Percentiles rank a stretch among this genome's conserved stretches.
phyloP scores from a whole-genome alignment of 2,329 filamentous ascomycete species.

The Cercospora sp. region DNA sequence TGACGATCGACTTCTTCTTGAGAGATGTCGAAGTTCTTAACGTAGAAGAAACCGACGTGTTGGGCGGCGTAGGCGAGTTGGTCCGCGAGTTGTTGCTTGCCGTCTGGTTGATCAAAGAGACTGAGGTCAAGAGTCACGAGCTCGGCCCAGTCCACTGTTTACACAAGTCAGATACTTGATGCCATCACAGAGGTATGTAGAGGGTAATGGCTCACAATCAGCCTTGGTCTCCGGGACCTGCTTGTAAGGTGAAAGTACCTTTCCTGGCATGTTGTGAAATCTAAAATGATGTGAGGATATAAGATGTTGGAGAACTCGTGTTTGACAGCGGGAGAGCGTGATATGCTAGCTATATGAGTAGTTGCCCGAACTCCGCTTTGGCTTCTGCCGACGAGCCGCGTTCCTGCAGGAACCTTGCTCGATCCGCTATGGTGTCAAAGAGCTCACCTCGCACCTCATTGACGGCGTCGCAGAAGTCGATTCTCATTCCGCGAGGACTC shows the following conservation, averaged over 20 bases:
- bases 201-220: conserved; percentile 22
- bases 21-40: conserved; percentile 61
- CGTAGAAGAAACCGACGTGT: conserved; percentile 60
- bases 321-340: neutral
- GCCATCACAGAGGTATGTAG: neutral
- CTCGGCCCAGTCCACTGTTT: conserved; percentile 51
- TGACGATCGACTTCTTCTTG: conserved; percentile 61
- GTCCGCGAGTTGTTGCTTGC: conserved; percentile 54
- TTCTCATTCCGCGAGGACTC: neutral
- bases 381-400: conserved; percentile 22
- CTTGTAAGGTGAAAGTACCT: conserved; percentile 33
- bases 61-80: conserved; percentile 52
- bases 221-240: conserved; percentile 38
- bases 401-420: conserved; percentile 15
- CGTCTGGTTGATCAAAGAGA: conserved; percentile 54
- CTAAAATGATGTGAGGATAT: neutral
- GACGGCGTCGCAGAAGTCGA: neutral
- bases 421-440: conserved; percentile 28
- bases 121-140: conserved; percentile 59
- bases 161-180: neutral
- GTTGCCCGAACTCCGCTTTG: neutral
- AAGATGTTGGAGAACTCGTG: neutral
- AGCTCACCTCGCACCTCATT: conserved; percentile 29
- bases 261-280: conserved; percentile 22
- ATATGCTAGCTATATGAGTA: conserved; percentile 2